Base-by-base conservation (phyloP, 768 basidiomycete genomes). In the Suillus luteus region DNA sequence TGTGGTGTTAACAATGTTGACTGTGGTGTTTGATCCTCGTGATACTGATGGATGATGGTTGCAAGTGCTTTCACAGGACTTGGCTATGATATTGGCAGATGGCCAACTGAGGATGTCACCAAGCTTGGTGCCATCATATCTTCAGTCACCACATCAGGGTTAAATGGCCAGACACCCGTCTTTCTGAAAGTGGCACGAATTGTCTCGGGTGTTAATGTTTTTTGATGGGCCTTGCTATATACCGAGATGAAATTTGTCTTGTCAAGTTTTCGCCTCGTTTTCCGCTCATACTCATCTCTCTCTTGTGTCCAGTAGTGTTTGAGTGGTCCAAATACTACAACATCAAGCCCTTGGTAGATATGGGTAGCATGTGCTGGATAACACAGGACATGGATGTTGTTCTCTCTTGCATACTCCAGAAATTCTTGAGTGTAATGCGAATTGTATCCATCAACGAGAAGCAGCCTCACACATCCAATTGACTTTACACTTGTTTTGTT, bases 291-390 rank as follows among this genome's bases (percentile, higher is more conserved):
- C 19, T 62, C 19, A 27, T 65, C 64, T 40, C 51, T 22, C 40
- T 54, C 52, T 19, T 70, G 59, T 61, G 33, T 69, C 68, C 69
- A 74, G n/a, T 64, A 66, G 2, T 37, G 35, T 67, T 81, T 81
- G 19, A 81, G 59, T 14, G 65, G 44, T 9, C 64, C 62, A 58
- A 78, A 79, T 37, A 72, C 71, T 5, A 77, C 76, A 61, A 82
- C 75, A 66, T 82, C 80, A 37, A 81, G 75, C 5, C 78, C 78
- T 68, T 82, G 81, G 59, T 77, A 79, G 51, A 80, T 62, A 62
- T 85, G 83, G 0, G 80, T 83, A 1, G 67, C 62, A 65, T 84
- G 81, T n/a, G 82, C 68, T 15, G 79, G 81, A 70, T 82, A 83
- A 65, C 77, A 79, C 2, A 83, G 63, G 10, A 83, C 70, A 40